phyloP scores from a whole-genome alignment of 257 asterid species.

The Solanum medicagineum region DNA sequence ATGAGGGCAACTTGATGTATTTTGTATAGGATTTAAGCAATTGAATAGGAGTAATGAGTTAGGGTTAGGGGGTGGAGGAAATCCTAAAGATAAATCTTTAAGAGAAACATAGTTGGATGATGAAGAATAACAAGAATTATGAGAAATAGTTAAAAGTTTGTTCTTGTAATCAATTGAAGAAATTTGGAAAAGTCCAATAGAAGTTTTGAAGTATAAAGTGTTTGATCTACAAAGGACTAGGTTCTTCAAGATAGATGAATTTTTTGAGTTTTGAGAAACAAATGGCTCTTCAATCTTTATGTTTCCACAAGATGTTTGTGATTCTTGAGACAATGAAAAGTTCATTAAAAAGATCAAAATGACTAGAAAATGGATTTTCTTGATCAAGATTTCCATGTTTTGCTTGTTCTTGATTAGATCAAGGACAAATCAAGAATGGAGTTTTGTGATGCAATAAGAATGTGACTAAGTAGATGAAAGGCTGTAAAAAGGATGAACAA shows the following conservation, averaged over 20 bases:
- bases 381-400: constrained; percentile 23
- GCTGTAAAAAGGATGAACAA: background rate
- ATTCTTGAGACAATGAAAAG: constrained; percentile 13
- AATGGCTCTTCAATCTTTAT: constrained; percentile 19
- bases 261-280: constrained; percentile 4
- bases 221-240: constrained; percentile 38
- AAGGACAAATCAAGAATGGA: background rate
- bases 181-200: constrained; percentile 33
- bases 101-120: constrained; percentile 24
- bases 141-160: constrained; percentile 28
- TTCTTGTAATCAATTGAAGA: constrained; percentile 26
- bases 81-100: constrained; percentile 24
- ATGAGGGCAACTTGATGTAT: background rate
- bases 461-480: background rate
- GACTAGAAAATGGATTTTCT: constrained; percentile 17
- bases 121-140: constrained; percentile 18
- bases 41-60: constrained; percentile 30
- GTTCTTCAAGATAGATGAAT: constrained; percentile 11
- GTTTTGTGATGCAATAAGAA: background rate
- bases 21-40: constrained; percentile 10
- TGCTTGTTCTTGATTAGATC: background rate
- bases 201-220: constrained; percentile 29
- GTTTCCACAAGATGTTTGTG: constrained; percentile 17
- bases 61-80: constrained; percentile 16
- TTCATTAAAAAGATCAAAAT: constrained; percentile 6